Evolutionary conservation across 176 grass and related monocot genomes (phyloP), one percentile per base, ranked within the genome.

Genomic region (Elymus sibiricus): DNA sequence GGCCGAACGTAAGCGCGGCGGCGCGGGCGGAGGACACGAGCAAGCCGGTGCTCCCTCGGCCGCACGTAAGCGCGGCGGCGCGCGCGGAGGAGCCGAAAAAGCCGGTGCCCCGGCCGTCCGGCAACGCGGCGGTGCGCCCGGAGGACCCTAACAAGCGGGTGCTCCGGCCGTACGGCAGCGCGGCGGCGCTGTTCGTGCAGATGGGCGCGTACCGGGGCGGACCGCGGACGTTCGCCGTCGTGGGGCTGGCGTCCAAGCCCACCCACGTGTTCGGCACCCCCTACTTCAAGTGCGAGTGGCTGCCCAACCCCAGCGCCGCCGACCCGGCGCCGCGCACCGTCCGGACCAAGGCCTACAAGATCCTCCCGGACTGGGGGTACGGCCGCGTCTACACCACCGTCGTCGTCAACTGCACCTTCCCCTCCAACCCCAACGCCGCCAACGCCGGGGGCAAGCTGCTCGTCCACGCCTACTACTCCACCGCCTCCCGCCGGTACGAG

Each of bases 201-300:
- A 92, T 95, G 83, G 95, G 95, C 22, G 95, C 95, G 47, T 98
- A 98, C 86, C 93, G 95, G 0, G 95, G 95, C 64, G 95, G 95
- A 10, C 83, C 87, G 17, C 61, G 85, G 47, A 98, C 95, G 53
- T 98, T 98, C 64, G 89, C 93, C 44, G 1, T 92, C 70, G 74
- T 98, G 15, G 95, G 95, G 5, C 91, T 98, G 6, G 95, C 91
- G 27, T 98, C 93, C 21, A 98, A 98, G 70, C 95, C 95, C 32
- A 90, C 85, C 24, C 95, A 98, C 82, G 87, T 95, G 13, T 98
- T 90, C 67, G 70, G 87, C 68, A 90, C 72, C 10, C 95, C 93
- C 47, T 98, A 93, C 91, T 98, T 89, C 95, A 98, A 98, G 69
- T 98, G 95, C 88, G 95, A 98, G 86, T 98, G 93, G 93, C 53